A percentile compares a stretch with the other conserved stretches of the same genome.
These are phyloP conservation scores for Crithidia sp. DNA, from an alignment of 208 protist species.

Conservation along the genomic window DNA sequence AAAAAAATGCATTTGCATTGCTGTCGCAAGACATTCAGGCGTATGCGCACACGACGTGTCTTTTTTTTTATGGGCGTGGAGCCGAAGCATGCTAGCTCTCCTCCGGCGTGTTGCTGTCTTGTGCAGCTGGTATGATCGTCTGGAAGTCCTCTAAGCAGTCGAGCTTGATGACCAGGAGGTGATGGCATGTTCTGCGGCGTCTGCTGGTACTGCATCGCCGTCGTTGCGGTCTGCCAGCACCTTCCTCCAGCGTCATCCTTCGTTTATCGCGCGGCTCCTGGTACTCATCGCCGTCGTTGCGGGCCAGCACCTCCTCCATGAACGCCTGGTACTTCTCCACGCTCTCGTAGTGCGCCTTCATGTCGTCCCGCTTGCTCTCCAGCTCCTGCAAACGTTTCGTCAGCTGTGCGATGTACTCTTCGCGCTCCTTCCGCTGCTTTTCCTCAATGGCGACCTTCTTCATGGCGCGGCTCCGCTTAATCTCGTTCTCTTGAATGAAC, in stretches of 20 bases:
- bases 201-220: no score
- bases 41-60: no score
- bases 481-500: constrained; percentile 94
- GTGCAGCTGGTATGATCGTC: constrained; percentile 54
- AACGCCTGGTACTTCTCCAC: constrained; percentile 89
- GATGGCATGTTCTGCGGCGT: constrained; percentile 64
- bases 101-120: no score
- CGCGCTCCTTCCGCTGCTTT: constrained; percentile 83
- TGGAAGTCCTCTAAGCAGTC: constrained; percentile 93
- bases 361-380: constrained; percentile 61
- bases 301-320: constrained; percentile 88
- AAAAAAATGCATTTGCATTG: not conserved
- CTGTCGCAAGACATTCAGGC: no score
- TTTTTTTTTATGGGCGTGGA: no score
- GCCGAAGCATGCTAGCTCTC: no score
- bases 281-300: constrained; percentile 93
- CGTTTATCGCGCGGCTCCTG: constrained; percentile 88
- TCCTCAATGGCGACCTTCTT: constrained; percentile 90
- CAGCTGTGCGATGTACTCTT: constrained; percentile 83
- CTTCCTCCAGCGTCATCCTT: constrained; percentile 91
- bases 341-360: constrained; percentile 62
- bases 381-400: constrained; percentile 52
- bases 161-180: constrained; percentile 87
- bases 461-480: constrained; percentile 87
- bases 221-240: no score